A percentile compares a stretch with the other conserved stretches of the same genome.
These are phyloP conservation scores for Penicillium psychrosexuale DNA, from an alignment of 2,329 filamentous ascomycete species.

Conservation along the genomic window DNA sequence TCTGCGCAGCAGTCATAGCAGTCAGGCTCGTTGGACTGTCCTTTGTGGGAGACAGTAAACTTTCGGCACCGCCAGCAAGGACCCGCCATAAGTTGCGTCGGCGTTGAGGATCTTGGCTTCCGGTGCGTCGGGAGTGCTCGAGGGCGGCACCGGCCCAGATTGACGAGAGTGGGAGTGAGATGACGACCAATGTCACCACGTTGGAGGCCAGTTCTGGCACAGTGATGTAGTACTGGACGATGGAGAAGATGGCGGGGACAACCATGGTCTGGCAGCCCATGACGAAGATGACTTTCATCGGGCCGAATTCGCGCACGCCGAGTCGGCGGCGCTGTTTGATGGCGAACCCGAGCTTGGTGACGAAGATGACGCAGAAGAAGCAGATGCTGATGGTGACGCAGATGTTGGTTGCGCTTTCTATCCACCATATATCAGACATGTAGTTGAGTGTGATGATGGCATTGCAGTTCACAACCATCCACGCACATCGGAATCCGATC, in stretches of 20 bases:
- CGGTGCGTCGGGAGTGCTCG: conserved; percentile 16
- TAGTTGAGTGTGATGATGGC: conserved; percentile 34
- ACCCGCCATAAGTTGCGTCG: conserved; percentile 29
- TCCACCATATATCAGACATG: conserved; percentile 35
- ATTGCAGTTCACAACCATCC: conserved; percentile 50
- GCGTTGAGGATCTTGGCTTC: conserved; percentile 5
- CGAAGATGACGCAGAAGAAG: conserved; percentile 62
- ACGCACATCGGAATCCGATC: conserved; percentile 53
- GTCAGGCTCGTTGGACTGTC: conserved; percentile 14
- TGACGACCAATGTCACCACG: conserved; percentile 57
- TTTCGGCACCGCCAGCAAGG: conserved; percentile 20
- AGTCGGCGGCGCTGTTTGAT: conserved; percentile 55
- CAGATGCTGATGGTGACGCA: conserved; percentile 56
- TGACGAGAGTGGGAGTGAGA: conserved; percentile 64
- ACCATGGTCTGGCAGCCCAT: conserved; percentile 66
- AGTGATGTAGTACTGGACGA: conserved; percentile 52
- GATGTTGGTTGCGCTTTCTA: conserved; percentile 50
- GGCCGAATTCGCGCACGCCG: conserved; percentile 59
- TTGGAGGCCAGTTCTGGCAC: conserved; percentile 55
- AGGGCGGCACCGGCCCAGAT: conserved; percentile 58
- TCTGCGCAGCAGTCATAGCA: conserved; percentile 19
- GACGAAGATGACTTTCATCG: conserved; percentile 65
- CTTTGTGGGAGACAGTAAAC: conserved; percentile 10
- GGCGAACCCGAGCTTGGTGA: conserved; percentile 58
- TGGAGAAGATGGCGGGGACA: conserved; percentile 61